These are phyloP conservation scores for Terana coerulea DNA, from an alignment of 768 basidiomycete genomes.

Conservation along the genomic window DNA sequence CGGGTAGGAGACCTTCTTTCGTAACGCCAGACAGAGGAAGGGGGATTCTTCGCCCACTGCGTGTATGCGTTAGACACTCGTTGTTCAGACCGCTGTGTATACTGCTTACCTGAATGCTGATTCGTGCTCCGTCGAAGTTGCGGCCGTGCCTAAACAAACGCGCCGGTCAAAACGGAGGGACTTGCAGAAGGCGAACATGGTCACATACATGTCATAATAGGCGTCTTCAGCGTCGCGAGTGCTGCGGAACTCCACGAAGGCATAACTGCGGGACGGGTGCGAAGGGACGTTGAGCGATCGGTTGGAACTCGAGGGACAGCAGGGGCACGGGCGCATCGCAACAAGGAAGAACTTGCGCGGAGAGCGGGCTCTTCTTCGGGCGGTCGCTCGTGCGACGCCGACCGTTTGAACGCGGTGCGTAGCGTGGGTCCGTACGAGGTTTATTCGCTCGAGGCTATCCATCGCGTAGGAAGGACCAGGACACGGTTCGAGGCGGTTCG, in stretches of 20 bases:
- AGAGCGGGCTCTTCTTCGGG: conserved; percentile 6
- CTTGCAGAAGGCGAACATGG: background rate
- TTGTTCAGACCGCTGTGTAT: background rate
- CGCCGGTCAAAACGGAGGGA: background rate
- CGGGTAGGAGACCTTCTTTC: conserved; percentile 52
- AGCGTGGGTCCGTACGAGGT: conserved; percentile 13
- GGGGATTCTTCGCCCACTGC: conserved; percentile 81
- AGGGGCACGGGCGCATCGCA: conserved; percentile 18
- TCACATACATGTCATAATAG: conserved; percentile 74
- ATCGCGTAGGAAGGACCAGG: conserved; percentile 12
- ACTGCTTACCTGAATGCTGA: conserved; percentile 65
- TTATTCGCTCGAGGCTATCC: conserved; percentile 14
- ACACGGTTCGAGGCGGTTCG: conserved; percentile 26
- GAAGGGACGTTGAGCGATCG: conserved; percentile 57
- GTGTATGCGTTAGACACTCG: background rate
- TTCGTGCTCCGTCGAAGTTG: conserved; percentile 66
- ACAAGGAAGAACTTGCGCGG: conserved; percentile 23
- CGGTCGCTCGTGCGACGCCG: conserved; percentile 4
- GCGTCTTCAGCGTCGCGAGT: conserved; percentile 79
- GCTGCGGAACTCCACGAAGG: conserved; percentile 81
- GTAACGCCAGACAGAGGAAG: conserved; percentile 78
- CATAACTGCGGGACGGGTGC: conserved; percentile 61
- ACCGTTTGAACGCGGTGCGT: conserved; percentile 7
- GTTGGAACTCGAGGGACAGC: conserved; percentile 30
- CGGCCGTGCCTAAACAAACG: conserved; percentile 60